A percentile compares a stretch with the other conserved stretches of the same genome.
Conservation (phyloP, 495 filamentous ascomycete species). For the Penicillium verhagenii region DNA sequence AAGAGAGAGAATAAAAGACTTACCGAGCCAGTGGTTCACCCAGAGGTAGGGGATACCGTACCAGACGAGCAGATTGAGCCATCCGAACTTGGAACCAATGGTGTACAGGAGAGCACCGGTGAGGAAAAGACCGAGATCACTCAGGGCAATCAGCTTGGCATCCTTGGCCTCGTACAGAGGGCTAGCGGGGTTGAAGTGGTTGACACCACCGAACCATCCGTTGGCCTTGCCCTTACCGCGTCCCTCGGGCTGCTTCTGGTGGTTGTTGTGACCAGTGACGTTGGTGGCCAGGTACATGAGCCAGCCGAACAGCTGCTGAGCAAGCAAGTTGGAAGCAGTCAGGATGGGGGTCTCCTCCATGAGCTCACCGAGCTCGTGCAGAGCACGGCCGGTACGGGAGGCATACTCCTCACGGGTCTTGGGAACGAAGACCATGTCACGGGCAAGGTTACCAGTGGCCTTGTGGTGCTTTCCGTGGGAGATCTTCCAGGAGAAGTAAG, state of each 20-base stretch:
- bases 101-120: conserved; percentile 56
- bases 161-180: conserved; percentile 92
- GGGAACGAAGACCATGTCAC: conserved; percentile 97
- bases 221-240: conserved; percentile 88
- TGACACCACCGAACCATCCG: conserved; percentile 76
- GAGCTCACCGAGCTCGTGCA: conserved; percentile 81
- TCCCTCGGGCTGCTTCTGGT: conserved; percentile 80
- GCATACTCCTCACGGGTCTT: conserved; percentile 78
- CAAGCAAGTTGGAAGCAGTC: conserved; percentile 67
- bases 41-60: conserved; percentile 93
- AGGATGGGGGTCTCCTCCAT: conserved; percentile 91
- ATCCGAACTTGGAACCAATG: conserved; percentile 72
- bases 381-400: conserved; percentile 62
- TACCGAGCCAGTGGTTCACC: conserved; percentile 92
- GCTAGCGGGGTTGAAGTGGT: conserved; percentile 88
- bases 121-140: conserved; percentile 74
- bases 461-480: conserved; percentile 95
- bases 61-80: conserved; percentile 84
- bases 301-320: conserved; percentile 91
- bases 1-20: conserved; percentile 19
- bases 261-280: conserved; percentile 92
- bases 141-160: conserved; percentile 74
- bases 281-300: conserved; percentile 78
- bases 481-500: conserved; percentile 93
- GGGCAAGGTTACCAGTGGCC: conserved; percentile 90